Base-by-base conservation (phyloP, 306 rosid genomes). In the Carpinus fangiana region DNA sequence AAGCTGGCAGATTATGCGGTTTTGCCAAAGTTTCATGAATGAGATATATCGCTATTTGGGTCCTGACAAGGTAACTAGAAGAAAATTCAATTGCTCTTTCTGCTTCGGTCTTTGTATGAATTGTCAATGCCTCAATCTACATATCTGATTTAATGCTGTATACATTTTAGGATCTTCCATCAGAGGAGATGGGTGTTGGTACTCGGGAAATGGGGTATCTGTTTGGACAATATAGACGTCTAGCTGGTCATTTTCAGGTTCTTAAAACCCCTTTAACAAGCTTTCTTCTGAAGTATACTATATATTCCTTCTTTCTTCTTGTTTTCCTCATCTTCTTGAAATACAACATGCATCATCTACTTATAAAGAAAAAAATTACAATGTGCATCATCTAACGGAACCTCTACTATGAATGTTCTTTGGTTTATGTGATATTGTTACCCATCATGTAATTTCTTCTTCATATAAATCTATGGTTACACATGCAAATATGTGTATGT, bases 181-280 rank as follows among this genome's bases (percentile, higher is more conserved):
- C 97, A 26, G 98, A 95, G 89, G 98, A 95, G 80, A 92, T 95
- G 97, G 98, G 98, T 65, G 97, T 92, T 80, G 98, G 98, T 78
- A 90, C 98, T 80, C 95, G 98, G 67, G 98, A 95, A 87, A 95
- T 95, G 98, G 98, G 98, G 69, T 95, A 90, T 84, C 98, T 95
- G 57, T 95, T 95, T 71, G 98, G 98, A 86, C 98, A 95, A 83
- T 95, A 95, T 84, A 88, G 98, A 84, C 98, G 97, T 53, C 87
- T 95, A 70, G 97, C 92, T 72, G 97, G 98, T 80, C 95, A 89
- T 82, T 91, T 89, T 89, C 97, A 95, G 98, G 98, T 95, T 79
- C 65, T 72, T 81, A 46, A 65, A 72, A 69, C 66, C 73, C 59
- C 51, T 76, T 59, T 64, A 73, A 72, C 78, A 34, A 38, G 61